These are phyloP conservation scores for Leccinellum luteum DNA, from an alignment of 768 basidiomycete species.

Conservation along the genomic window DNA sequence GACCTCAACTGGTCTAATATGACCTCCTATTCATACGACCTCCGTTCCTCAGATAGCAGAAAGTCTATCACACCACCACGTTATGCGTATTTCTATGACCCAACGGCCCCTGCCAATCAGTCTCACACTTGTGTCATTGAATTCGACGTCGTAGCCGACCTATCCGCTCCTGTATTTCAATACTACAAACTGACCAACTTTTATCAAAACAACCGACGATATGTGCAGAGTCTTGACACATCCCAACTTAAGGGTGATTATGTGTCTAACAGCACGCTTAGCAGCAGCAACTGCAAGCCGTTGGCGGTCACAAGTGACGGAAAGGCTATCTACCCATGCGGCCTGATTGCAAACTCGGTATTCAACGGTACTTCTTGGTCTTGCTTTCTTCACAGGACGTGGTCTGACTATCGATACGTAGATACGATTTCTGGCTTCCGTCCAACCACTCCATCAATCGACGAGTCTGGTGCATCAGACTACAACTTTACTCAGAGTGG, in stretches of 20 bases:
- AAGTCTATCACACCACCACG: slow-evolving; percentile 52
- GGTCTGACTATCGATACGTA: slow-evolving; percentile 29
- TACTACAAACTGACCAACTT: slow-evolving; percentile 98
- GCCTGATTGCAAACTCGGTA: slow-evolving; percentile 93
- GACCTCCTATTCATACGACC: slow-evolving; percentile 61
- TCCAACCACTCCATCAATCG: slow-evolving; percentile 39
- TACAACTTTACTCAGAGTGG: slow-evolving; percentile 76
- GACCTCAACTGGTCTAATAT: slow-evolving; percentile 47
- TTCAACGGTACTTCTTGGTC: slow-evolving; percentile 71
- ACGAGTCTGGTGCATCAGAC: slow-evolving; percentile 40
- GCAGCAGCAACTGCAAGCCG: slow-evolving; percentile 85
- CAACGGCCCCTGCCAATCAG: slow-evolving; percentile 43
- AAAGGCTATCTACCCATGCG: slow-evolving; percentile 87
- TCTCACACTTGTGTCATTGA: slow-evolving; percentile 69
- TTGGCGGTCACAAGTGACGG: slow-evolving; percentile 50
- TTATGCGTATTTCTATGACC: slow-evolving; percentile 70
- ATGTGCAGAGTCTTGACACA: slow-evolving; percentile 87
- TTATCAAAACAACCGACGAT: slow-evolving; percentile 97
- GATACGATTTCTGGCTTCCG: slow-evolving; percentile 76
- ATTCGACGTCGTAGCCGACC: slow-evolving; percentile 79
- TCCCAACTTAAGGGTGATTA: slow-evolving; percentile 80
- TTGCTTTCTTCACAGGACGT: not conserved
- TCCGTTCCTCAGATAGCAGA: slow-evolving; percentile 57
- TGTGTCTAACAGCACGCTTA: slow-evolving; percentile 47
- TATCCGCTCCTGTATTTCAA: slow-evolving; percentile 74